Base-by-base conservation (phyloP, 2,329 filamentous ascomycete genomes). In the Trichoderma harzianum region DNA sequence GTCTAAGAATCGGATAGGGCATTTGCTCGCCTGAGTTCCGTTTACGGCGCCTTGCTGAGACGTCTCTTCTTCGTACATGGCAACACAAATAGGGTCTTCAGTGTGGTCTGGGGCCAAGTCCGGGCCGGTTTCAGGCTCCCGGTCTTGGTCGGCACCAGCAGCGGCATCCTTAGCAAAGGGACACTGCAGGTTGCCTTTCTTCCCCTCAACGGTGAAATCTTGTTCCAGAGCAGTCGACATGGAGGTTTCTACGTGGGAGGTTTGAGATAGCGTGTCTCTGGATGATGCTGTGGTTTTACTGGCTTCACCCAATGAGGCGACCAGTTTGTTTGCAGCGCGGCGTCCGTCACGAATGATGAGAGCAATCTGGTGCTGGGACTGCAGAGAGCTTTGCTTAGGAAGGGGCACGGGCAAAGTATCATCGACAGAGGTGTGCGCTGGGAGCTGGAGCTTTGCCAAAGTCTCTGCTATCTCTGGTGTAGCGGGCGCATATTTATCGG, bases 1-100 rank as follows among this genome's bases (percentile, higher is more conserved):
- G 81, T 98, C 92, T 78, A 98, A 86, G 83, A 92, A 98, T 62
- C 95, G 92, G 73, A 98, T 98, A 3, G 95, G 95, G 81, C 95
- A 98, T 78, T 94, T 94, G 71, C 89, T 81, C 47, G 81, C 85
- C 21, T 86, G 83, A 11, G 87, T 86, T 55, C 80, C 85, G 72
- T 86, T 84, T 32, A 83, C 84, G 10, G 84, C 83, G 39, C 85
- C 79, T 75, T 79, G 84, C 79, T 84, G 89, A 76, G 84, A 90
- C 79, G 77, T 84, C 76, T 83, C 87, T 80, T 90, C 90, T 74
- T 87, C 89, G 77, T 83, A 84, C 87, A 90, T 89, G 80, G 88
- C 87, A 47, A 88, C 87, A 78, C 89, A 91, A 67, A 91, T 90
- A 57, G 89, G 89, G 78, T 91, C 89, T 71, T 82, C 78, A 21